Percentiles rank a stretch among this genome's conserved stretches.
These are phyloP conservation scores for Phytophthora pseudosyringae DNA, from an alignment of 352 stramenopile species.

Conservation along the genomic window DNA sequence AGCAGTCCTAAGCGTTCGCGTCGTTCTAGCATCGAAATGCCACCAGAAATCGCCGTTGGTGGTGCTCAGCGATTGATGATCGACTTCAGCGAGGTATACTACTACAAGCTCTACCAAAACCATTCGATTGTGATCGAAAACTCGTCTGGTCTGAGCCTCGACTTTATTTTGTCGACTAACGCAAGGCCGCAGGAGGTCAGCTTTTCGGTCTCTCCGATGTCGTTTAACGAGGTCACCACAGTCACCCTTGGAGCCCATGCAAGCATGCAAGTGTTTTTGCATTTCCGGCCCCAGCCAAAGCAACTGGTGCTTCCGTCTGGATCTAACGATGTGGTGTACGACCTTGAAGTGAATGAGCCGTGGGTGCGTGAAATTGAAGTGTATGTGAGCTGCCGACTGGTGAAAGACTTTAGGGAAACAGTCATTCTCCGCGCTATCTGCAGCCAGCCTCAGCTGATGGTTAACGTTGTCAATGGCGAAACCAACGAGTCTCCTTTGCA, in stretches of 20 bases:
- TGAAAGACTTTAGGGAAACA: conserved; percentile 90
- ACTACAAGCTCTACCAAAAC: conserved; percentile 91
- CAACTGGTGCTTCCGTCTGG: conserved; percentile 17
- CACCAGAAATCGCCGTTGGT: conserved; percentile 23
- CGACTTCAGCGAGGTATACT: conserved; percentile 89
- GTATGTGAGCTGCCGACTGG: conserved; percentile 87
- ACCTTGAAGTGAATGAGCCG: conserved; percentile 43
- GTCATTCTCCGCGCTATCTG: conserved; percentile 82
- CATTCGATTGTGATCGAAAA: conserved; percentile 92
- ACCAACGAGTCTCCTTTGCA: conserved; percentile 41
- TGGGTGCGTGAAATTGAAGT: conserved; percentile 89
- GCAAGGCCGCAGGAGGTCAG: conserved; percentile 79
- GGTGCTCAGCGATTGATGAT: conserved; percentile 58
- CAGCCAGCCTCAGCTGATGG: conserved; percentile 78
- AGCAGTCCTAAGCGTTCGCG: conserved; percentile 60
- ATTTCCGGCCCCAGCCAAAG: conserved; percentile 80
- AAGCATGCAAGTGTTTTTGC: conserved; percentile 87
- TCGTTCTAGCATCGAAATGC: conserved; percentile 64
- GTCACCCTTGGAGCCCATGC: conserved; percentile 73
- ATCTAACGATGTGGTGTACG: conserved; percentile 12
- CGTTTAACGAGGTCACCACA: conserved; percentile 82
- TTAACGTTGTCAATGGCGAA: conserved; percentile 63
- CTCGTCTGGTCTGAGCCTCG: conserved; percentile 79
- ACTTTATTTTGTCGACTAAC: conserved; percentile 90
- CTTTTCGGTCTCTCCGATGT: conserved; percentile 85